A percentile compares a stretch with the other conserved stretches of the same genome.
These are phyloP conservation scores for Schizonepeta tenuifolia DNA, from an alignment of 257 asterid genomes.

Conservation along the genomic window DNA sequence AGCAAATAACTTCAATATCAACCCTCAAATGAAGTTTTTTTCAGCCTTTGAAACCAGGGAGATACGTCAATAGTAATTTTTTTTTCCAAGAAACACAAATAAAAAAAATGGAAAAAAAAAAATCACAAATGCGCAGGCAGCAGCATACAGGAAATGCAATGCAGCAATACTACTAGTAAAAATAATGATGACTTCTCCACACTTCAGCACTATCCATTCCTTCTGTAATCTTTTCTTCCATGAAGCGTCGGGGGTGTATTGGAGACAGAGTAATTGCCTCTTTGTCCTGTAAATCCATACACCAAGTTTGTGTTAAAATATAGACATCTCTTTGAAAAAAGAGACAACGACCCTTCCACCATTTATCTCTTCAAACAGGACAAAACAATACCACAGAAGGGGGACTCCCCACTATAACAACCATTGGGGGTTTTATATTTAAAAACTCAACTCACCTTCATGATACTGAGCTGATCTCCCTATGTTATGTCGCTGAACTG, in stretches of 20 bases:
- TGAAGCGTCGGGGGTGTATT: constrained; percentile 58
- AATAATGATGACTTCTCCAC: constrained; percentile 27
- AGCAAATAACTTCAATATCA: constrained; percentile 15
- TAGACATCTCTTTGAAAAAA: background rate
- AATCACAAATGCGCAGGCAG: constrained; percentile 24
- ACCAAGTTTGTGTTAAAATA: constrained; percentile 14
- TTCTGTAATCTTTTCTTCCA: constrained; percentile 73
- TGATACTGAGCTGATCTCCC: constrained; percentile 67
- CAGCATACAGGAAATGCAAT: constrained; percentile 37
- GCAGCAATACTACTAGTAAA: constrained; percentile 2
- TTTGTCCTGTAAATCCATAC: constrained; percentile 59
- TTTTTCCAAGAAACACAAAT: background rate
- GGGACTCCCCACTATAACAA: background rate
- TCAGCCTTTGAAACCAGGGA: constrained; percentile 18
- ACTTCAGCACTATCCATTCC: constrained; percentile 46
- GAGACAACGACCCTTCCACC: background rate
- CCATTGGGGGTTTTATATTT: background rate
- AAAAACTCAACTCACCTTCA: constrained; percentile 53
- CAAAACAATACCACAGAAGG: constrained; percentile 1
- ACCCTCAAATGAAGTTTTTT: constrained; percentile 25
- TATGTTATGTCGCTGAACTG: constrained; percentile 57
- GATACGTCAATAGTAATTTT: background rate
- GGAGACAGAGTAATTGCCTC: constrained; percentile 63
- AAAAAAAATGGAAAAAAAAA: no score
- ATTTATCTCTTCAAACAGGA: background rate